Base-by-base conservation (phyloP, 179 eudicot species). In the Silene coronaria region DNA sequence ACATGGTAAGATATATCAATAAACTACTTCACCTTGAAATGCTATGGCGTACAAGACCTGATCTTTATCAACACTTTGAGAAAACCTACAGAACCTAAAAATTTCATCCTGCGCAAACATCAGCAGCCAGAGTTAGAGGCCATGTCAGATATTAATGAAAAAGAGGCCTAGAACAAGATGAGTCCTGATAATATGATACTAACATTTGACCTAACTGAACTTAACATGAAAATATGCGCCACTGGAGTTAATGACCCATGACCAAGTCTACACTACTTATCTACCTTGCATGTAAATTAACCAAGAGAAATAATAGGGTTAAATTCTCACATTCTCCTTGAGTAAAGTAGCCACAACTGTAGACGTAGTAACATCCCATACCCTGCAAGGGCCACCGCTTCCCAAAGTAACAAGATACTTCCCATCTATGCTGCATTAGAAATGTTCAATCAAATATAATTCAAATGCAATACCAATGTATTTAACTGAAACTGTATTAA, bases 381-480 rank as follows among this genome's bases (percentile, higher is more conserved):
- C 88, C 81, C 89, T 89, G 82, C 91, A 91, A 80, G 96, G 93
- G 78, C 97, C 91, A 78, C 91, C 87, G 76, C 91, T 81, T 84
- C 97, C 97, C 67, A 91, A 78, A 81, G 91, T 89, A 22, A 84
- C 97, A 71, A 95, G 93, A 85, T 84, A 88, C 70, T 88, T 95
- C 61, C 97, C 93, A 83, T 95, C 97, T 48, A 86, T 83, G 77
- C 99, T 95, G 91, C 91, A 88, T 46, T 63, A 72, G 26, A 63
- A 14, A 70, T 53, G 66, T 24, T 69, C 14, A 63, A 64, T n/a
- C 21, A 48, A 38, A 28, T 5, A 28, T 16, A 36, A 62, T 28
- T 30, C 11, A 28, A 34, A 63, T 19, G 14, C 38, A 79, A 10
- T 42, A 67, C 19, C n/a, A 53, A 58, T 9, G 21, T 27, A 13